Base-by-base conservation (phyloP, 768 basidiomycete species). In the Flagelloscypha sp. region DNA sequence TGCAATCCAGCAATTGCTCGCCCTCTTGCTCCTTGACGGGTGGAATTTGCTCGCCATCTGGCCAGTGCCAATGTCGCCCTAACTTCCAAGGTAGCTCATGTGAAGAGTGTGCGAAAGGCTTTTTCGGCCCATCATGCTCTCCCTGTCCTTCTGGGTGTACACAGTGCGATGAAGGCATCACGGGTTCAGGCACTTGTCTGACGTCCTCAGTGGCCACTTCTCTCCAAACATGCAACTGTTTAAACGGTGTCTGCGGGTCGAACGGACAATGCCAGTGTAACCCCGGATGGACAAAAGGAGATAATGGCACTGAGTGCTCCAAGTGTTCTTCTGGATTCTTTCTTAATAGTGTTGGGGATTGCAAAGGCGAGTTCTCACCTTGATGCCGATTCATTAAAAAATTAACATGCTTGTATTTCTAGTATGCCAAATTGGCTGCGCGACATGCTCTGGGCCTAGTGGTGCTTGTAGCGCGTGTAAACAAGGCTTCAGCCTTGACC, bases 81-180 rank as follows among this genome's bases (percentile, higher is more conserved):
- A 84, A 84, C 0, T 93, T 90, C 54, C 76, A 68, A 0, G 89
- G 89, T 3, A 54, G 76, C 4, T 76, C 80, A 0, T 94, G 90
- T 58, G 87, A 92, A 52, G 61, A 74, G 1, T 94, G 89, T 46
- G 65, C 74, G 1, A 22, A 66, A 5, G 84, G 84, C 1, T 81
- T 81, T 55, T 94, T 84, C 48, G 89, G 89, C 0, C 65, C 78
- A 1, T 63, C 56, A 0, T 93, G 89, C 50, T 60, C 74, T 36
- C 52, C 76, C 4, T 90, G 87, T 46, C 80, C 85, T 1, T 55
- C 63, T 0, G 75, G 72, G 4, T 92, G 89, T 55, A 48, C 62
- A 0, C 55, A 67, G 3, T 93, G 89, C 52, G 82, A 88, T 44
- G 77, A 85, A 12, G 88, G 89, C 5, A 76, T 84, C 27, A 69